A percentile compares a stretch with the other conserved stretches of the same genome.
Conservation (phyloP, 371 early-diverging fungal species). For the Apophysomyces variabilis region DNA sequence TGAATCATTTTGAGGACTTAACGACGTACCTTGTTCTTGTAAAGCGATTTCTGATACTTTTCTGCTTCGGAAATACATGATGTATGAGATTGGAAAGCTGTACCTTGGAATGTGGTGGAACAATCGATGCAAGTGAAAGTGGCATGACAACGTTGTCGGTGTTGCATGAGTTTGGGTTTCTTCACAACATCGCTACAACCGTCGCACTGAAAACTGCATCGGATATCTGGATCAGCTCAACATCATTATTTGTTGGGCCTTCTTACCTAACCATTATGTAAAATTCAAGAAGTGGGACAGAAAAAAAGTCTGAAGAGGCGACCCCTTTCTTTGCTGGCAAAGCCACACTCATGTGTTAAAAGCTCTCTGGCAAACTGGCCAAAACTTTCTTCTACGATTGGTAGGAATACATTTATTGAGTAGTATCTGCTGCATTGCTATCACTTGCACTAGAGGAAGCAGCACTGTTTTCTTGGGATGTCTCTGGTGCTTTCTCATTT, state of each 20-base stretch:
- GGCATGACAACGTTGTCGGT: conserved; percentile 82
- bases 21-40: conserved; percentile 56
- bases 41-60: conserved; percentile 81
- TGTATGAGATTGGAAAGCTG: conserved; percentile 78
- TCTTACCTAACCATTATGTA: conserved; percentile 30
- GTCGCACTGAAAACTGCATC: conserved; percentile 79
- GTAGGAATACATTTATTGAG: not conserved
- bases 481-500: not conserved
- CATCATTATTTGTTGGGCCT: not conserved
- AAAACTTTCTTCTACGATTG: not conserved
- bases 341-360: not conserved
- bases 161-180: conserved; percentile 89
- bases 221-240: not conserved
- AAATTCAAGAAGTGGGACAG: not conserved
- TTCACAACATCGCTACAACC: conserved; percentile 90
- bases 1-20: conserved; percentile 10
- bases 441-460: not conserved
- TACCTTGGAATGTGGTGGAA: conserved; percentile 81
- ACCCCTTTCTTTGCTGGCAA: not conserved
- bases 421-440: not conserved
- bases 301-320: not conserved
- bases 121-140: conserved; percentile 93
- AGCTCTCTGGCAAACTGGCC: not conserved
- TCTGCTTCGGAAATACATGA: conserved; percentile 91
- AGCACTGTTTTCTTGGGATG: not conserved